Conservation (phyloP, 371 early-diverging fungal species). For the Mortierella sp. region DNA sequence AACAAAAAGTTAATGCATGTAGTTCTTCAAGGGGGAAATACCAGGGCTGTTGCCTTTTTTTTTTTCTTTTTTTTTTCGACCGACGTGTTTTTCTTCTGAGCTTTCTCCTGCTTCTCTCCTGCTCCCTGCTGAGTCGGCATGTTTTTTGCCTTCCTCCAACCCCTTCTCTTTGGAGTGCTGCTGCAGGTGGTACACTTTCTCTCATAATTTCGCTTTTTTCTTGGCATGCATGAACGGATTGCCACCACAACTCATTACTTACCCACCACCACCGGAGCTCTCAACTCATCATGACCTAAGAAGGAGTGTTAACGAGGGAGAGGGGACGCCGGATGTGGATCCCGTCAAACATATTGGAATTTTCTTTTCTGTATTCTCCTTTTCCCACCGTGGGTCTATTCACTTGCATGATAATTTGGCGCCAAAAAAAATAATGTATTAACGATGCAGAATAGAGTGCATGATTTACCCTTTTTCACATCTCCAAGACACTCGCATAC, state of each 20-base stretch:
- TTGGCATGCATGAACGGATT: constrained; percentile 4
- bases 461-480: not conserved
- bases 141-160: not conserved
- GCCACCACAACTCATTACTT: no score
- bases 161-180: not conserved
- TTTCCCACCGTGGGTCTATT: not conserved
- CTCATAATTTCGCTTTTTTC: not conserved
- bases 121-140: not conserved
- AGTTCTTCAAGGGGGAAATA: not conserved
- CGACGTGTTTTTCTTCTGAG: not conserved
- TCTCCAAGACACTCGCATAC: no score
- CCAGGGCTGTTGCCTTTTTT: not conserved
- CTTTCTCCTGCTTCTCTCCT: not conserved
- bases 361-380: not conserved
- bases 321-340: constrained; percentile 10
- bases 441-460: not conserved
- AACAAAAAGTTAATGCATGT: not conserved
- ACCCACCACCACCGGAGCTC: constrained; percentile 3
- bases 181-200: not conserved
- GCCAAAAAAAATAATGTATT: not conserved
- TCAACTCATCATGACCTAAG: not conserved
- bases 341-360: not conserved
- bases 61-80: not conserved
- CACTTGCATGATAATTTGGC: not conserved
- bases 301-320: not conserved